Percentiles rank a stretch among this genome's conserved stretches.
Conservation (phyloP, 1,284 basidiomycete genomes). For the Athelia psychrophila region DNA sequence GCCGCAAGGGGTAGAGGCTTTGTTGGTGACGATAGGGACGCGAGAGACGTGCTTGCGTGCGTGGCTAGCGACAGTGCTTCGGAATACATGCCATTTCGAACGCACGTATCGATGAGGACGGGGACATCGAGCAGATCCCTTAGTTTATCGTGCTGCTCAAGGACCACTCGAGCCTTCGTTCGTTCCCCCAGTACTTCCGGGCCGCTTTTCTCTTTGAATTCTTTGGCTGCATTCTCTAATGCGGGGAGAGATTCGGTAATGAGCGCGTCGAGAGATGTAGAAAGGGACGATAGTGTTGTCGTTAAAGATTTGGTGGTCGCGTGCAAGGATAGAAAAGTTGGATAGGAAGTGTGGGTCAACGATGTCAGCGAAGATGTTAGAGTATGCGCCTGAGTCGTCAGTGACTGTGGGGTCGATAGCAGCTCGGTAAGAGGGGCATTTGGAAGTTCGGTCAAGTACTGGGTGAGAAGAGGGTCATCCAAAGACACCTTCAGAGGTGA, state of each 20-base stretch:
- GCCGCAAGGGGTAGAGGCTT: constrained; percentile 44
- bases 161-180: constrained; percentile 72
- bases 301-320: constrained; percentile 68
- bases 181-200: constrained; percentile 60
- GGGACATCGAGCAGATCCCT: constrained; percentile 90
- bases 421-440: constrained; percentile 65
- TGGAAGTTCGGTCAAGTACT: constrained; percentile 64
- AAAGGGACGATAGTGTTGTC: constrained; percentile 59
- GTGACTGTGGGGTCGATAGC: constrained; percentile 64
- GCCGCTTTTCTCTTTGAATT: constrained; percentile 50
- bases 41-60: constrained; percentile 50
- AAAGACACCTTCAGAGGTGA: not conserved
- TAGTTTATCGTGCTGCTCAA: constrained; percentile 90
- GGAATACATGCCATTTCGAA: constrained; percentile 86
- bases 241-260: constrained; percentile 66
- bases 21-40: constrained; percentile 15
- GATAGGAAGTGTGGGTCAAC: constrained; percentile 85
- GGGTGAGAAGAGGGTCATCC: not conserved
- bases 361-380: constrained; percentile 85
- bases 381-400: constrained; percentile 79
- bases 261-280: constrained; percentile 64
- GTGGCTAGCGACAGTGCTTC: constrained; percentile 84
- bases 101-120: constrained; percentile 86
- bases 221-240: constrained; percentile 65
- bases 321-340: constrained; percentile 85